phyloP scores from a whole-genome alignment of 2,329 filamentous ascomycete species.

The Ophiostoma ulmi region DNA sequence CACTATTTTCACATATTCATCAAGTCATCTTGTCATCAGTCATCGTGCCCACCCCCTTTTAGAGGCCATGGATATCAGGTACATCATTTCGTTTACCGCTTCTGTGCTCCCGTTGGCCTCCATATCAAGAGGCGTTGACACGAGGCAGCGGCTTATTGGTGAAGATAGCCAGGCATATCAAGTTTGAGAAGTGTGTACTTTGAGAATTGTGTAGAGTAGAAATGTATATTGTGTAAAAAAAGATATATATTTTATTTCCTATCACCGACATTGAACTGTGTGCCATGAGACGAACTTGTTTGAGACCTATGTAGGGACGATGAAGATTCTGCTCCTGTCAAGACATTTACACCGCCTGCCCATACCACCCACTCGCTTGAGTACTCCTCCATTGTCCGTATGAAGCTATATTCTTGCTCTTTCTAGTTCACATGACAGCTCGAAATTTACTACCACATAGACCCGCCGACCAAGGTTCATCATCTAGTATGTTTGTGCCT shows the following conservation, averaged over 20 bases:
- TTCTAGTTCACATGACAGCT: not conserved
- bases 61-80: not conserved
- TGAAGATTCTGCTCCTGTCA: not conserved
- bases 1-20: not conserved
- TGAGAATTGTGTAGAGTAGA: too few species aligned
- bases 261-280: not conserved
- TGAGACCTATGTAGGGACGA: not conserved
- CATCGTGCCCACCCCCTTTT: not conserved
- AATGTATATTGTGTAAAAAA: too few species aligned
- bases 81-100: not conserved
- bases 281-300: not conserved
- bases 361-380: not conserved
- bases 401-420: not conserved
- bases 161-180: not conserved
- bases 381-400: not conserved
- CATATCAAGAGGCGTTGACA: slow-evolving; percentile 15
- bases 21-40: not conserved
- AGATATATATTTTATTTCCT: not conserved
- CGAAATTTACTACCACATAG: not conserved
- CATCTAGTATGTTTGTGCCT: too few species aligned
- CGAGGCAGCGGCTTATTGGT: slow-evolving; percentile 22
- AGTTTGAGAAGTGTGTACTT: not conserved
- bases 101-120: not conserved
- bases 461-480: not conserved
- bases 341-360: not conserved